Conservation (phyloP, 345 rosid genomes). For the Nephelium lappaceum region DNA sequence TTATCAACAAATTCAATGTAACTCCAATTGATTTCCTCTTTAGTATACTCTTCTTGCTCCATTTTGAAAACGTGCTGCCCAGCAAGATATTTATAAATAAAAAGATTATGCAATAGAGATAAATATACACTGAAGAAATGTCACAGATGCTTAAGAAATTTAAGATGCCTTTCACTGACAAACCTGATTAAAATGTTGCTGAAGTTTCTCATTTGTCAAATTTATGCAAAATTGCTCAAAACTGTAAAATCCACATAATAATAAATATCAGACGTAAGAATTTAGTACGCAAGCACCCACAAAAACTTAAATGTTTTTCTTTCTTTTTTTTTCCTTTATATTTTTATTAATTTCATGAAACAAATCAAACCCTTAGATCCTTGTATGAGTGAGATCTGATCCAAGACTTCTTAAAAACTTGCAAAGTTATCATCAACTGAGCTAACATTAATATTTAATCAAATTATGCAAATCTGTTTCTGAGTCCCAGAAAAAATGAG, state of each 20-base stretch:
- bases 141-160: conserved; percentile 16
- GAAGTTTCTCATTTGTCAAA: conserved; percentile 98
- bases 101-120: conserved; percentile 15
- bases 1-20: conserved; percentile 97
- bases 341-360: not conserved
- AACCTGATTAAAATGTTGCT: conserved; percentile 99
- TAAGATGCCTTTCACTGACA: conserved; percentile 21
- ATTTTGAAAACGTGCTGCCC: conserved; percentile 97
- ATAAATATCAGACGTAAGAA: conserved; percentile 22
- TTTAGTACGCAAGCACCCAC: conserved; percentile 22
- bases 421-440: not conserved
- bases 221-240: conserved; percentile 99
- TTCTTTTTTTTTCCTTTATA: not conserved
- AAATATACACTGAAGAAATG: conserved; percentile 20
- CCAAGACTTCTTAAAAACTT: not conserved
- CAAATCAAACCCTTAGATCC: not conserved
- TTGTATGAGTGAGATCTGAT: not conserved
- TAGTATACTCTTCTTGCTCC: conserved; percentile 99
- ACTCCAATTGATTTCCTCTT: conserved; percentile 98
- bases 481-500: conserved; percentile 11
- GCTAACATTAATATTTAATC: conserved; percentile 9
- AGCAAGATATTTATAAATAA: conserved; percentile 27
- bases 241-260: conserved; percentile 54
- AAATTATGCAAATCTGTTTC: conserved; percentile 10
- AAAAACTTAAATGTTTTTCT: conserved; percentile 2